A percentile compares a stretch with the other conserved stretches of the same genome.
Evolutionary conservation across 2,329 filamentous ascomycete genomes (phyloP).

Genomic region (Xylariaceae sp.): DNA sequence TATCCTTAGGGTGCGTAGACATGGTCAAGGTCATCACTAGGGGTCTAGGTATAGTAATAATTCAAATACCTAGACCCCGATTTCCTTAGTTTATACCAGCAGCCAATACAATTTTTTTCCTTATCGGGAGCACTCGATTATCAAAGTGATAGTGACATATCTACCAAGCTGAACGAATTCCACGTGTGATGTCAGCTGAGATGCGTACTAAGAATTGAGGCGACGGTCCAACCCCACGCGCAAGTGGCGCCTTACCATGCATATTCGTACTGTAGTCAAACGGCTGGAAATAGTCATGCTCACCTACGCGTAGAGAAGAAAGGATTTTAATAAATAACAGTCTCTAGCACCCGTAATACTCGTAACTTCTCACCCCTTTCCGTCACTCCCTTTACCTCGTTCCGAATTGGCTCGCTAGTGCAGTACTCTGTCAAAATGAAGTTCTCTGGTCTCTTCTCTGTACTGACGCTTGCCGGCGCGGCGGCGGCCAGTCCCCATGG

Average conservation of each 20-base stretch:
- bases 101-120: too few relatives aligned
- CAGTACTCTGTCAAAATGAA: constrained; percentile 11
- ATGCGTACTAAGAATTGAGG: constrained; percentile 17
- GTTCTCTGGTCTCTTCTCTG: constrained; percentile 7
- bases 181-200: neutral
- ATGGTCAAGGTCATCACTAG: too few relatives aligned
- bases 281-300: neutral
- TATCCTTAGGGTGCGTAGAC: too few relatives aligned
- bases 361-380: too few relatives aligned
- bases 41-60: too few relatives aligned
- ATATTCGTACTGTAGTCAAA: constrained; percentile 1
- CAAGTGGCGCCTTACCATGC: constrained; percentile 11
- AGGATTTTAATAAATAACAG: constrained; percentile 7
- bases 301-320: neutral
- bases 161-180: constrained; percentile 1
- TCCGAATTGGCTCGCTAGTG: constrained; percentile 17
- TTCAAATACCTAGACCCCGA: too few relatives aligned
- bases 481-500: neutral
- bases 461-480: constrained; percentile 2
- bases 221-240: constrained; percentile 1
- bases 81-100: too few relatives aligned
- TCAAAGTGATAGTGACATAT: constrained; percentile 16
- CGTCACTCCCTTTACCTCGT: neutral
- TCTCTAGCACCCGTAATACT: too few relatives aligned
- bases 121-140: too few relatives aligned